Base-by-base conservation (phyloP, 1,284 basidiomycete species). In the Leccinum subrobustum region DNA sequence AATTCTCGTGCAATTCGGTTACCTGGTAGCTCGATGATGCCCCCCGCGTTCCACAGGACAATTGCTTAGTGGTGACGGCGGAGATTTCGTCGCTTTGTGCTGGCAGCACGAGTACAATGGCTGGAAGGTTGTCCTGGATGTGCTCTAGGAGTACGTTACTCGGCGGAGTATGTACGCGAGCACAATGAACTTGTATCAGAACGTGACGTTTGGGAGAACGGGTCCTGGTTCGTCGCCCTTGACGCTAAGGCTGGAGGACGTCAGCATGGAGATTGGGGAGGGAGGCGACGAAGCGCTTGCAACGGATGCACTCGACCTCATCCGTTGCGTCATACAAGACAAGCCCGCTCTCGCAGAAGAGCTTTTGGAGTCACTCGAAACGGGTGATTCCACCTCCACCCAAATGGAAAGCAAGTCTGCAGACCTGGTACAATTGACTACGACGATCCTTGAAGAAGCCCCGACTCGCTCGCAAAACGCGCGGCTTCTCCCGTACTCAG, bases 71-170 rank as follows among this genome's bases (percentile, higher is more conserved):
- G 80, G 84, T 2, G 91, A 92, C 61, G 83, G 84, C 5, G 84
- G 82, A 4, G 91, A 92, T n/a, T 62, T 64, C 39, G 77, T 92
- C 48, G 86, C 91, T 8, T 83, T 95, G 2, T 81, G 83, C n/a
- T 96, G 93, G 93, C 81, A 89, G 62, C 87, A 90, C 63, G 77
- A 85, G 44, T 85, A 92, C 69, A 92, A 88, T 9, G 93, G 90
- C 0, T 95, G 93, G 93, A 89, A 86, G 67, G 72, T 95, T 14
- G 76, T 95, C 18, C 74, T 92, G 9, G 94, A 95, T 67, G 76
- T 94, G 20, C 77, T 96, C 56, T 84, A 85, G 5, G 85, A 88
- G 69, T 93, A 89, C 68, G 83, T 89, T 55, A 85, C 84, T 62
- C 81, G 82, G 44, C 76, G 79, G 60, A 80, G 83, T 12, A 70